Conservation (phyloP, 805 yeast genomes). For the Martiniozyma abietophila region DNA sequence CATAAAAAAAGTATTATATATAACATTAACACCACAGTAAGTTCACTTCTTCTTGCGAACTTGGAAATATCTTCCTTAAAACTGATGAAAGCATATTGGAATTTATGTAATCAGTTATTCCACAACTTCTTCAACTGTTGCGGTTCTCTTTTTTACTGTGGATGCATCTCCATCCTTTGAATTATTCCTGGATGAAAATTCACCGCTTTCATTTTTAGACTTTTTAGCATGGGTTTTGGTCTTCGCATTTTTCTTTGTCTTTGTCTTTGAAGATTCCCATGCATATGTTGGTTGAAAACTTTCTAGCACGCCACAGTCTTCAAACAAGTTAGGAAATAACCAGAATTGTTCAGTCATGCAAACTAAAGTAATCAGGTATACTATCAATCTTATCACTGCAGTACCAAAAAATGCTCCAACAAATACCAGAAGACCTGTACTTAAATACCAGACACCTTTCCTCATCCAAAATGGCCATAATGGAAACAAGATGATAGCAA, state of each 20-base stretch:
- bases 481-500: slow-evolving; percentile 71
- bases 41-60: no score
- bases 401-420: slow-evolving; percentile 65
- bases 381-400: slow-evolving; percentile 70
- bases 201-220: slow-evolving; percentile 1
- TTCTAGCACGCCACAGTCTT: slow-evolving; percentile 88
- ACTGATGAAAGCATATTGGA: no score
- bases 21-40: no score
- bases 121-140: slow-evolving; percentile 21
- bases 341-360: slow-evolving; percentile 71
- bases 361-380: slow-evolving; percentile 52
- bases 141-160: slow-evolving; percentile 16
- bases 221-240: no score
- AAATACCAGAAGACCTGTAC: slow-evolving; percentile 66
- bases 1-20: no score
- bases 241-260: slow-evolving; percentile 14
- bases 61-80: no score
- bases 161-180: slow-evolving; percentile 1
- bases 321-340: slow-evolving; percentile 94
- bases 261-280: slow-evolving; percentile 41
- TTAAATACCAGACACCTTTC: slow-evolving; percentile 81
- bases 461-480: slow-evolving; percentile 92
- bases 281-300: slow-evolving; percentile 87
- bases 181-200: slow-evolving; percentile 6
- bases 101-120: slow-evolving; percentile 3